Percentiles rank a stretch among this genome's conserved stretches.
These are phyloP conservation scores for Entrophospora sp. DNA, from an alignment of 192 early-diverging fungal species.

Conservation along the genomic window DNA sequence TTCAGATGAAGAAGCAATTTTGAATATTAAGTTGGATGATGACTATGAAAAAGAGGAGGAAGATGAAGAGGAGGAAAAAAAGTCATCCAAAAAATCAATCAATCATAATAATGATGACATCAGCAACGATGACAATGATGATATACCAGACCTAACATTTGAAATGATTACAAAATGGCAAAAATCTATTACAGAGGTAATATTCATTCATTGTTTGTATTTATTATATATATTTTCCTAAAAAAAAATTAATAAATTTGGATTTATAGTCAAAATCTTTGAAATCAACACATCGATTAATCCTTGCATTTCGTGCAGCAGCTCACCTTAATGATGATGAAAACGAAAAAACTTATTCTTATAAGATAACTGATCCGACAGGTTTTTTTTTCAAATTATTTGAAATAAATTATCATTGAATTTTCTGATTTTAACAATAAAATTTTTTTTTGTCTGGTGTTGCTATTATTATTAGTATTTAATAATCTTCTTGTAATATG, in stretches of 20 bases:
- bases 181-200: slow-evolving; percentile 31
- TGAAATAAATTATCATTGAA: neutral
- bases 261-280: slow-evolving; percentile 59
- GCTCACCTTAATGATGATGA: slow-evolving; percentile 67
- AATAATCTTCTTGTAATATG: slow-evolving; percentile 72
- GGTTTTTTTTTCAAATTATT: slow-evolving; percentile 13
- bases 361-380: slow-evolving; percentile 58
- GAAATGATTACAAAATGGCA: slow-evolving; percentile 73
- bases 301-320: slow-evolving; percentile 80
- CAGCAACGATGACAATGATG: neutral
- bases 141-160: slow-evolving; percentile 38
- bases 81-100: neutral
- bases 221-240: neutral
- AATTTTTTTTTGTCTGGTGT: slow-evolving; percentile 9
- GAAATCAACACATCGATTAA: slow-evolving; percentile 55
- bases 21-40: slow-evolving; percentile 25
- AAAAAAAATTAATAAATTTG: neutral
- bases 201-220: neutral
- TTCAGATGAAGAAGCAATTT: slow-evolving; percentile 22
- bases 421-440: neutral
- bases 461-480: slow-evolving; percentile 58
- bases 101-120: neutral
- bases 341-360: slow-evolving; percentile 40
- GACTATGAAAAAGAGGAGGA: slow-evolving; percentile 37
- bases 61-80: neutral